phyloP scores from a whole-genome alignment of 1,284 basidiomycete genomes.

The Puccinia novopanici region DNA sequence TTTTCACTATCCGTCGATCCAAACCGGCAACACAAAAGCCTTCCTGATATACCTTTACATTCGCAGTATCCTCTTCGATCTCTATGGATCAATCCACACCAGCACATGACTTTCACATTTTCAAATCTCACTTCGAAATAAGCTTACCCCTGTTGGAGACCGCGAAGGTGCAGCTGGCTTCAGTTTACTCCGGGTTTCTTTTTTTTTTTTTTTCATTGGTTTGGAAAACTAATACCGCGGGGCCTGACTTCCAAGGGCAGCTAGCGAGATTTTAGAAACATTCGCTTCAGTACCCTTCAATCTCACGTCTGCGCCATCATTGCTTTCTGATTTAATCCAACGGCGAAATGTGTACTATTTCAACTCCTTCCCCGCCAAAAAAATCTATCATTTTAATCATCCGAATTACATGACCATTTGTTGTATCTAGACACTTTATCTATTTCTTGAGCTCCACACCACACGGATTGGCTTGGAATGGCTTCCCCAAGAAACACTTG shows the following conservation, averaged over 20 bases:
- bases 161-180: background rate
- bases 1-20: conserved; percentile 32
- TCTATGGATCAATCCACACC: background rate
- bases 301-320: background rate
- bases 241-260: too few relatives aligned
- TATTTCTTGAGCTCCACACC: background rate
- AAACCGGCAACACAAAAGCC: background rate
- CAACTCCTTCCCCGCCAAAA: background rate
- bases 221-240: too few relatives aligned
- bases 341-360: background rate
- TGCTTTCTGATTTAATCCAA: background rate
- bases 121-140: background rate
- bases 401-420: background rate
- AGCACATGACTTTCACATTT: background rate
- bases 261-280: too few relatives aligned
- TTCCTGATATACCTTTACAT: too few relatives aligned
- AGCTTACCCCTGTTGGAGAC: background rate
- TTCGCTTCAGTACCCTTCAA: too few relatives aligned
- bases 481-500: too few relatives aligned
- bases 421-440: background rate
- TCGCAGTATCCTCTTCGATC: too few relatives aligned
- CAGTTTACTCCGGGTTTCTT: background rate
- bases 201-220: background rate
- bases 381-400: background rate
- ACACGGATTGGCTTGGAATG: too few relatives aligned